Evolutionary conservation across 2,329 filamentous ascomycete genomes (phyloP), one percentile per base, ranked within the genome.

Genomic region (Cordyceps javanica): DNA sequence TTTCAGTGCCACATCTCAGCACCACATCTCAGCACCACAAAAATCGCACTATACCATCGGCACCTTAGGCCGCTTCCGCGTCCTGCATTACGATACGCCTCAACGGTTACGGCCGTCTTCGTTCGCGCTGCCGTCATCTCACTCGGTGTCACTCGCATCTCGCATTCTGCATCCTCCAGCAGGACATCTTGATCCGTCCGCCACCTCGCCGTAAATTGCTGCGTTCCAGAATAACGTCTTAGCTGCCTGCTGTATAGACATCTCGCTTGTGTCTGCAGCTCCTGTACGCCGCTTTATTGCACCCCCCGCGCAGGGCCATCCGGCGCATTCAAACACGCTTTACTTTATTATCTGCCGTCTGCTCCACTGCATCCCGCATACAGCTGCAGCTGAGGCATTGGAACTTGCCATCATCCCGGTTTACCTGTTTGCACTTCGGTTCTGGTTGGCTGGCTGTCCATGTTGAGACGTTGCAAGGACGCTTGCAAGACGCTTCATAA

Each of bases 101-200:
- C 21, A 21, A 36, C 28, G 39, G 21, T 23, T 36, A 28, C 51
- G 41, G 30, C n/a, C 41, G 32, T 55, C 52, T 46, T 46, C 42
- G 10, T 30, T 44, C 32, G 28, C 32, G 41, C 52, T n/a, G 10
- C 19, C 50, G 19, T 42, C 38, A 53, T 28, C n/a, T 26, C 21
- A 26, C 50, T n/a, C 30, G 11, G 30, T 25, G 41, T 19, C 28
- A 28, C 41, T 26, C n/a, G 41, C 52, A 55, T 55, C 52, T 55
- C 32, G 52, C 52, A 46, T 46, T 55, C 32, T 38, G 52, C 52
- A 55, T 46, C 41, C 52, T 38, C n/a, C 32, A 46, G 30, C 30
- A 38, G 39, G 10, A 25, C 54, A 56, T 56, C 54, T 48, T 49
- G 42, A 56, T 56, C 54, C 26, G n/a, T 41, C 54, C 44, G 44